Percentiles rank a stretch among this genome's conserved stretches.
Conservation (phyloP, 2,329 filamentous ascomycete species). For the Zymoseptoria tritici region DNA sequence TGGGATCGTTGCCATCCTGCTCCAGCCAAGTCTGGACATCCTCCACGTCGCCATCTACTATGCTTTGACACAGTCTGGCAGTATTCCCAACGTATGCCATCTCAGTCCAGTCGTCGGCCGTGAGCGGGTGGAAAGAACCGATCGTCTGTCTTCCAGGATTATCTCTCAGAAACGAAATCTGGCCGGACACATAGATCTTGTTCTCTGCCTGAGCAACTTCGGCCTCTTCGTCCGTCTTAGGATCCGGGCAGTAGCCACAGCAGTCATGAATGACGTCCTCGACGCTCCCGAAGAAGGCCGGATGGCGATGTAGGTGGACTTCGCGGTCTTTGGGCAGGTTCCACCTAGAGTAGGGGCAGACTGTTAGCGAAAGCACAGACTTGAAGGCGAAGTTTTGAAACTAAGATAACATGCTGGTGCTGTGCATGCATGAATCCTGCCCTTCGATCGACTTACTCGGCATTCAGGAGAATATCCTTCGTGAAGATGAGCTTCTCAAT, state of each 20-base stretch:
- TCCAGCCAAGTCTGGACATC: slow-evolving; percentile 62
- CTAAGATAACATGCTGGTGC: no score
- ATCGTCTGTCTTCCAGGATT: slow-evolving; percentile 71
- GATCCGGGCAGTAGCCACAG: slow-evolving; percentile 68
- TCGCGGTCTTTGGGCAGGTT: slow-evolving; percentile 68
- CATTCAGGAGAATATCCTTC: slow-evolving; percentile 73
- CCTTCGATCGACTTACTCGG: slow-evolving; percentile 41
- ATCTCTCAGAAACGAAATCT: slow-evolving; percentile 67
- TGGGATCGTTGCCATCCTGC: slow-evolving; percentile 62
- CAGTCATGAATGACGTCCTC: slow-evolving; percentile 72
- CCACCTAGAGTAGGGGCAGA: slow-evolving; percentile 42
- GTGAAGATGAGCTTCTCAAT: slow-evolving; percentile 79
- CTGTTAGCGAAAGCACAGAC: no score
- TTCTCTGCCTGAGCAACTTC: slow-evolving; percentile 63
- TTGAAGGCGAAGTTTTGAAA: no score
- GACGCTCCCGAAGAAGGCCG: slow-evolving; percentile 73
- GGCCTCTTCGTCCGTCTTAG: slow-evolving; percentile 62
- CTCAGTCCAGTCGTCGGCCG: slow-evolving; percentile 77
- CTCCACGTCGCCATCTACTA: slow-evolving; percentile 65
- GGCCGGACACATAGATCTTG: slow-evolving; percentile 69
- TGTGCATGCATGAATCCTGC: no score
- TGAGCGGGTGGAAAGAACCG: slow-evolving; percentile 71
- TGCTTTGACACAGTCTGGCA: slow-evolving; percentile 68
- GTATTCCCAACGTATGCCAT: slow-evolving; percentile 86
- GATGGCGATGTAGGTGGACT: slow-evolving; percentile 73